phyloP scores from a whole-genome alignment of 1,284 basidiomycete genomes.

The Exsudoporus floridanus region DNA sequence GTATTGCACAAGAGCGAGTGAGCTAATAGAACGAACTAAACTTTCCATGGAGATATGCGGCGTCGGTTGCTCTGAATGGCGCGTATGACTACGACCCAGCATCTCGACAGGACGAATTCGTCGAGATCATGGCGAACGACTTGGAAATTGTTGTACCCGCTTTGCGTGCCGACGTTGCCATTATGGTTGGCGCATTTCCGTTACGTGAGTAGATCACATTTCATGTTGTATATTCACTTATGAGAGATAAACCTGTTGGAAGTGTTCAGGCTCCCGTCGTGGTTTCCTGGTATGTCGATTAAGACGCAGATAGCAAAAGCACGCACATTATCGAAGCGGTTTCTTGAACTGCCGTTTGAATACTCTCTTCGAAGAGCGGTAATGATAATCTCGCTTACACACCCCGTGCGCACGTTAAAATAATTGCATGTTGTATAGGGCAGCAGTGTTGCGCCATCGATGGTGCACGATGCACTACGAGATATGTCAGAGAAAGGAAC shows the following conservation, averaged over 20 bases:
- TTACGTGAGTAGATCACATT: constrained; percentile 3
- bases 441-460: background rate
- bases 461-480: constrained; percentile 17
- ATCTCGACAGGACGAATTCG: constrained; percentile 9
- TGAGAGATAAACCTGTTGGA: background rate
- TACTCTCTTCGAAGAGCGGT: constrained; percentile 8
- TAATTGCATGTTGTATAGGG: background rate
- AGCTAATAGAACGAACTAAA: background rate
- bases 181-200: constrained; percentile 13
- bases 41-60: constrained; percentile 7
- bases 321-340: background rate
- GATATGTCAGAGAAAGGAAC: constrained; percentile 3
- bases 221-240: background rate
- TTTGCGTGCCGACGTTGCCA: constrained; percentile 7
- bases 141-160: background rate
- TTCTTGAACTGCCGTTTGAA: constrained; percentile 12
- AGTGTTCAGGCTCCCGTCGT: constrained; percentile 16
- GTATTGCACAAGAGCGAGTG: background rate
- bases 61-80: constrained; percentile 2
- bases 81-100: background rate
- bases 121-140: background rate
- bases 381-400: background rate
- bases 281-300: constrained; percentile 25
- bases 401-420: background rate
- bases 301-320: constrained; percentile 13